Evolutionary conservation across 2,329 filamentous ascomycete genomes (phyloP).

Genomic region (Beauveria australis): DNA sequence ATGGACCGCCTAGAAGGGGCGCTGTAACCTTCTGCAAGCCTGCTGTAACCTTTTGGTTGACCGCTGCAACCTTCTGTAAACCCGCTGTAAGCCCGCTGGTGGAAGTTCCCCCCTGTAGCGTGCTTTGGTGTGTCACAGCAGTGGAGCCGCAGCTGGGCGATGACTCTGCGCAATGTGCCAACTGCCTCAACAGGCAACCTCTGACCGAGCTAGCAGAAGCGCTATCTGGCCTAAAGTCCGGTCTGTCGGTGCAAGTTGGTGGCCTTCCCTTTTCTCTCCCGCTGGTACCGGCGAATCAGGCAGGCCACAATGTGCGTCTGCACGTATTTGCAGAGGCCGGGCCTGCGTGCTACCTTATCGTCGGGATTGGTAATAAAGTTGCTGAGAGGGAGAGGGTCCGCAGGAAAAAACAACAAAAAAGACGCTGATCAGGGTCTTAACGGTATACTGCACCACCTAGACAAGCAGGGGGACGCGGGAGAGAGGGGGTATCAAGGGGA

Average conservation of each 20-base stretch:
- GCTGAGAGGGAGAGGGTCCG: neutral
- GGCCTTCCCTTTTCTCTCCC: neutral
- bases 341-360: neutral
- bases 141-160: neutral
- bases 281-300: neutral
- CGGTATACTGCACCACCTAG: neutral
- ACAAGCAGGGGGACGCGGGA: neutral
- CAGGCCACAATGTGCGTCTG: neutral
- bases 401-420: neutral
- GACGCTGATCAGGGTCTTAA: conserved; percentile 5
- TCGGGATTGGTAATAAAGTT: neutral
- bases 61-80: neutral
- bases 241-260: neutral
- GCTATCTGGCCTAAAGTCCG: neutral
- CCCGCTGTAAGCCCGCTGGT: neutral
- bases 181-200: conserved; percentile 3
- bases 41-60: neutral
- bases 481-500: neutral
- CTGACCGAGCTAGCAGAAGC: neutral
- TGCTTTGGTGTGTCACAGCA: neutral
- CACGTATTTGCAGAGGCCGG: neutral
- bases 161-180: neutral
- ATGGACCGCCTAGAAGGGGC: neutral
- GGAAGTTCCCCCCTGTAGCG: neutral
- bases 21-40: neutral